Percentiles rank a stretch among this genome's conserved stretches.
These are phyloP conservation scores for Arxiozyma slooffiae DNA, from an alignment of 1,139 yeast genomes.

Conservation along the genomic window DNA sequence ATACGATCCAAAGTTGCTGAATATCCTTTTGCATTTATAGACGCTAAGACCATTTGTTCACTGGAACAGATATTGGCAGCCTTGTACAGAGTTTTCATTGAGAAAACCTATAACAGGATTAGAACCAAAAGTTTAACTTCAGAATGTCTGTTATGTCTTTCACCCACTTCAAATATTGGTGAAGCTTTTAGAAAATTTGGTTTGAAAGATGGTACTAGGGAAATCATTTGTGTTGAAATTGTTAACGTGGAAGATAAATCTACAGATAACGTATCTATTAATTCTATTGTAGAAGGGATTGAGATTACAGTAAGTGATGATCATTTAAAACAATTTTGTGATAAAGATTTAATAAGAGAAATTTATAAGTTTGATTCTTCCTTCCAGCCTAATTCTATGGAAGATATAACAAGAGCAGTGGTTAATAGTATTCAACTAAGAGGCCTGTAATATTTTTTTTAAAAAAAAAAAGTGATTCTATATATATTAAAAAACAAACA, in stretches of 20 bases:
- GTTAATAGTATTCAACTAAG: conserved; percentile 33
- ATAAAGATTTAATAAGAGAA: conserved; percentile 32
- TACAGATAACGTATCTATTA: neutral
- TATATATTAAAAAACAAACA: neutral
- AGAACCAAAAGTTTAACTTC: conserved; percentile 45
- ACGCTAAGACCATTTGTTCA: conserved; percentile 37
- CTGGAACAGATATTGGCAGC: conserved; percentile 43
- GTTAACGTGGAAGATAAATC: conserved; percentile 9
- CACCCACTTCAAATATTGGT: conserved; percentile 42
- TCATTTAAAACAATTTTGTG: conserved; percentile 26
- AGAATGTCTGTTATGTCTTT: conserved; percentile 43
- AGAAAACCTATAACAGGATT: conserved; percentile 33
- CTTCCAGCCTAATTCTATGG: conserved; percentile 12
- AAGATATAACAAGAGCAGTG: conserved; percentile 27
- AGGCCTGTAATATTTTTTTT: conserved; percentile 17
- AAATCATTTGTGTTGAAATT: conserved; percentile 35
- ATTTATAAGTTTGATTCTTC: conserved; percentile 19
- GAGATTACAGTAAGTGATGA: conserved; percentile 31
- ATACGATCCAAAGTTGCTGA: conserved; percentile 30
- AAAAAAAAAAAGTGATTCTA: neutral
- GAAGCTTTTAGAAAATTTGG: conserved; percentile 42
- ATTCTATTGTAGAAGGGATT: conserved; percentile 28
- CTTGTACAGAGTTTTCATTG: conserved; percentile 41
- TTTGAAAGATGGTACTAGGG: conserved; percentile 32
- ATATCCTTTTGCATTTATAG: conserved; percentile 39